Base-by-base conservation (phyloP, 2,329 filamentous ascomycete species). In the Emmonsia crescens region DNA sequence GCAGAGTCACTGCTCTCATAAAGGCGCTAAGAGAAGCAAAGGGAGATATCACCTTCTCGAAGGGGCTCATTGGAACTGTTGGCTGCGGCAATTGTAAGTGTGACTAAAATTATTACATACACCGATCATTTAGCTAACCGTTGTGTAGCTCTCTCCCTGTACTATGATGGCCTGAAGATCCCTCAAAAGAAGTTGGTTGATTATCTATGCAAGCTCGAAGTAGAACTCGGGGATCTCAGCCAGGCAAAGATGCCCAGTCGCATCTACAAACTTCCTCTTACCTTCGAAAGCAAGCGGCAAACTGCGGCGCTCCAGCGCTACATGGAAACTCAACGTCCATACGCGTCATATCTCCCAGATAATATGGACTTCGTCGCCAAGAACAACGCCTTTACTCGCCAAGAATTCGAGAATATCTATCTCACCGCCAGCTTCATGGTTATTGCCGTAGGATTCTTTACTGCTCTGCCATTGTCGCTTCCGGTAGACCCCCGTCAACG, bases 261-360 rank as follows among this genome's bases (percentile, higher is more conserved):
- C 5, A 69, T 72, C n/a, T 79, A 79, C 69, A 72, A 70, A 38
- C 71, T 80, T 0, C 79, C 79, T 0, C 69, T 80, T 33, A 75
- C 73, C 4, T 78, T 80, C 63, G 71, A 77, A 60, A 71, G 68
- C 64, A 63, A 69, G 60, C 66, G 67, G 38, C 72, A 75, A 62
- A 69, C 77, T 24, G 78, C 82, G 40, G 84, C 84, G 0, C 79
- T 85, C 0, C 74, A 82, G 54, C 78, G 85, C 3, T 88, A 88
- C 70, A 81, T 81, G 68, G 81, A 82, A 29, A 86, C 83, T 0
- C 83, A 85, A 64, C 78, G 85, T 6, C 78, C 81, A 1, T 79
- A 84, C 57, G 85, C 85, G 0, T 79, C 82, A 0, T 88, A 85
- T 68, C 75, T 87, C 0, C 85, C 85, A 0, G 82, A 83, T 65